Conservation (phyloP, 352 stramenopile species). For the Globisporangium splendens region DNA sequence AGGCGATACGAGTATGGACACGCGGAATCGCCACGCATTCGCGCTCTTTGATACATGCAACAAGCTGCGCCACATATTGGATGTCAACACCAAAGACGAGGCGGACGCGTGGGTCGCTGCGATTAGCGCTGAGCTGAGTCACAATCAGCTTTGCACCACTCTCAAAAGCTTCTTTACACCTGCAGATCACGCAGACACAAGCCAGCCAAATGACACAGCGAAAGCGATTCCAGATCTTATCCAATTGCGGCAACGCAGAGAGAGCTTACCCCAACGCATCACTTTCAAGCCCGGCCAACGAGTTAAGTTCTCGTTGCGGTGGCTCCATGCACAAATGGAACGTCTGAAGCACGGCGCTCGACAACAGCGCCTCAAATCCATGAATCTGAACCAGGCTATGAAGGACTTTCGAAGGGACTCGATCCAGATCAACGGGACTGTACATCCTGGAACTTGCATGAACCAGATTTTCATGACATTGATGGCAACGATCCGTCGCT, state of each 20-base stretch:
- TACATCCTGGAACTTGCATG: conserved; percentile 28
- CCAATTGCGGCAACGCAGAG: background rate
- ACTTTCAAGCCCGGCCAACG: background rate
- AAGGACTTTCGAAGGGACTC: conserved; percentile 68
- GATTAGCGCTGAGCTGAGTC: conserved; percentile 43
- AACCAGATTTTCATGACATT: conserved; percentile 32
- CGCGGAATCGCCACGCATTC: conserved; percentile 44
- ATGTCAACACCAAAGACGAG: conserved; percentile 38
- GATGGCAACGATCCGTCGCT: conserved; percentile 7
- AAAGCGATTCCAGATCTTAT: background rate
- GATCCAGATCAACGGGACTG: conserved; percentile 46
- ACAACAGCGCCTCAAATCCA: conserved; percentile 38
- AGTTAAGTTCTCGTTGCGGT: conserved; percentile 44
- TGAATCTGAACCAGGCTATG: conserved; percentile 50
- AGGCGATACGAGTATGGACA: conserved; percentile 17
- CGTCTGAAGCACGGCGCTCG: conserved; percentile 26
- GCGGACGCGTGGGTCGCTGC: conserved; percentile 36
- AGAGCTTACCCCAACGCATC: background rate
- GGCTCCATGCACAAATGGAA: conserved; percentile 54
- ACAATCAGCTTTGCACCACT: conserved; percentile 15
- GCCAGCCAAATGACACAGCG: background rate
- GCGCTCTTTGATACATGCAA: conserved; percentile 55
- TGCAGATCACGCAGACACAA: background rate
- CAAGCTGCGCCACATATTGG: conserved; percentile 45
- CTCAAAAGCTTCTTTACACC: background rate